A percentile compares a stretch with the other conserved stretches of the same genome.
Conservation (phyloP, 75 land plant species). For the Picea glauca region DNA sequence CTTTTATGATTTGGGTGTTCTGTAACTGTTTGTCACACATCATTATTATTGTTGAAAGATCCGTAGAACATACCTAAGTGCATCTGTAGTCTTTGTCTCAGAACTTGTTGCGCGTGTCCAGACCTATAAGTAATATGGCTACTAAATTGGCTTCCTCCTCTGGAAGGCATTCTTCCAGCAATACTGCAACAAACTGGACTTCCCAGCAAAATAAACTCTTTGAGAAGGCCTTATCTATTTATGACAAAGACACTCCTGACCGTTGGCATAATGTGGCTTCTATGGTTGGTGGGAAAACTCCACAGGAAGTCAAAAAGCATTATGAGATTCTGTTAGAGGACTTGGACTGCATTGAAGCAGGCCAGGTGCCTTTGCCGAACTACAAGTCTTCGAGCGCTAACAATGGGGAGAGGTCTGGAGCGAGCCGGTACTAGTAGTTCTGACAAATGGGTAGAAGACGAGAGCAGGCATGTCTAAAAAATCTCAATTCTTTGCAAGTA, state of each 20-base stretch:
- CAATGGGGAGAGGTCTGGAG: neutral
- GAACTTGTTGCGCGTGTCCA: no score
- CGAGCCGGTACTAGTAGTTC: no score
- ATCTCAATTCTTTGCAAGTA: neutral
- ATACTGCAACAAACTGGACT: conserved; percentile 31
- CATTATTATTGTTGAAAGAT: no score
- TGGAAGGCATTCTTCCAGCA: no score
- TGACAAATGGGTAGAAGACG: neutral
- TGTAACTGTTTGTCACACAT: no score
- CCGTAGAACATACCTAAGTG: no score
- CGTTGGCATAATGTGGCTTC: conserved; percentile 62
- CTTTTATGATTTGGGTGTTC: no score
- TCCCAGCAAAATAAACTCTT: conserved; percentile 47
- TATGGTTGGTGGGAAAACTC: conserved; percentile 45
- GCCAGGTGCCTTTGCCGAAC: conserved; percentile 36
- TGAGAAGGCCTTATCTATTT: conserved; percentile 46
- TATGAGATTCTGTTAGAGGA: conserved; percentile 51
- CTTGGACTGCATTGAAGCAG: conserved; percentile 44
- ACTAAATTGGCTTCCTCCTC: no score
- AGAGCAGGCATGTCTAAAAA: neutral
- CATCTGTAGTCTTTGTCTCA: no score
- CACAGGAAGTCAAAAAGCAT: conserved; percentile 52
- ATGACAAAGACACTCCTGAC: conserved; percentile 42
- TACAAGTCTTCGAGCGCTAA: conserved; percentile 12
- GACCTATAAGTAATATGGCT: no score